These are phyloP conservation scores for Thelephora ganbajun DNA, from an alignment of 768 basidiomycete species.

Conservation along the genomic window DNA sequence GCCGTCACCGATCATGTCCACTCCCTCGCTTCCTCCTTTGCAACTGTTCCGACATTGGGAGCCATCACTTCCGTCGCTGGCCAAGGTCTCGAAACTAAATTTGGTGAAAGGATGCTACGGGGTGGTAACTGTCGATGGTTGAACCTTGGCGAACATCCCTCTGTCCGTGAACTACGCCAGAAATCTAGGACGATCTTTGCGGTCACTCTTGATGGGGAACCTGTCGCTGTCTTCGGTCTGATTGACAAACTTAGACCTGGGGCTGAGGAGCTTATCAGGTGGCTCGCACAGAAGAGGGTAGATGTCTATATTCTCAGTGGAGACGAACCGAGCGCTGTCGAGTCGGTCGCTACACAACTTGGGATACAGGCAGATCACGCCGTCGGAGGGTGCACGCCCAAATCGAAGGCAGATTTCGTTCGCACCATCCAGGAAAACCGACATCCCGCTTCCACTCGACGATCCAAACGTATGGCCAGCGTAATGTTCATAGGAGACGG, in stretches of 20 bases:
- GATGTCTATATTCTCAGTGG: slow-evolving; percentile 35
- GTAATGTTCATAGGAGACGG: slow-evolving; percentile 39
- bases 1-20: slow-evolving; percentile 20
- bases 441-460: no score
- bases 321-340: slow-evolving; percentile 30
- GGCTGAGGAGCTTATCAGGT: slow-evolving; percentile 21
- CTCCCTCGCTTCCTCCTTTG: neutral
- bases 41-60: slow-evolving; percentile 3
- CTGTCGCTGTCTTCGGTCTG: slow-evolving; percentile 24
- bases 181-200: slow-evolving; percentile 22
- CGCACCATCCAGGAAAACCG: no score
- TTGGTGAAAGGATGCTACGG: slow-evolving; percentile 17
- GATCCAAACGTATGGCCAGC: slow-evolving; percentile 5
- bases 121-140: slow-evolving; percentile 26
- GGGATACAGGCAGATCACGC: slow-evolving; percentile 23
- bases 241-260: slow-evolving; percentile 32
- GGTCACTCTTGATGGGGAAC: slow-evolving; percentile 15
- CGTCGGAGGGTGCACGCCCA: slow-evolving; percentile 29
- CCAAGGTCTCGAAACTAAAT: slow-evolving; percentile 21
- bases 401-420: slow-evolving; percentile 24
- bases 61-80: slow-evolving; percentile 20
- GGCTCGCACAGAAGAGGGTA: slow-evolving; percentile 21
- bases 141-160: slow-evolving; percentile 14
- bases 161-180: slow-evolving; percentile 18
- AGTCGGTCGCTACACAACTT: slow-evolving; percentile 24